Evolutionary conservation across 1,284 basidiomycete species (phyloP), one percentile per base, ranked within the genome.

Genomic region (Polyporus tsugae): DNA sequence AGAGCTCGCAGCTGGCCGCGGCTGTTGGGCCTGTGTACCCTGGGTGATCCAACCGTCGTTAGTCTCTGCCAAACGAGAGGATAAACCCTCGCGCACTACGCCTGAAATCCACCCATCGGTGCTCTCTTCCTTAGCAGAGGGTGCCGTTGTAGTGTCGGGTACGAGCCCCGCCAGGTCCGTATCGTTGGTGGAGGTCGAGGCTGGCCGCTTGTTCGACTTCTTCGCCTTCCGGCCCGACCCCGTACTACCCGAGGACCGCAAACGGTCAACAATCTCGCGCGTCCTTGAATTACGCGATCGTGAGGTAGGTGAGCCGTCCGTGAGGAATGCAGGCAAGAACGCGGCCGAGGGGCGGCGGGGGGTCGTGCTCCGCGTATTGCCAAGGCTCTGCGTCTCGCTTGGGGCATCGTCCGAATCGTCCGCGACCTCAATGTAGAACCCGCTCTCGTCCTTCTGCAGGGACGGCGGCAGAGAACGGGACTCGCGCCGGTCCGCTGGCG

Each of bases 221-320:
- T 70, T 72, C 58, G 69, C 46, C 70, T 71, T 75, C 41, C 72
- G 72, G 22, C 75, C 73, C 69, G 75, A 77, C 25, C 65, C 61
- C 7, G 63, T 59, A 44, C 65, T 67, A 29, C 74, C 70, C 15
- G 75, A 71, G 7, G 75, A 76, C 63, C 77, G 72, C 38, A 79
- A 60, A 17, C 77, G 74, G 60, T 80, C 78, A 4, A 80, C 78
- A n/a, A 80, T 75, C 65, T 78, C 77, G 6, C 78, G 73, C 15
- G 78, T 80, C 67, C 75, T 76, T 19, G 77, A 78, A 36, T 75
- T 75, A 17, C 76, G 74, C 13, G 71, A 57, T 11, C 76, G 74
- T 9, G 71, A 63, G 35, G 73, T 70, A 10, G 66, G 64, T 4
- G 72, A 72, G 11, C 66, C 70, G 33, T 76, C 77, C 3, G 72